Percentiles rank a stretch among this genome's conserved stretches.
Conservation (phyloP, 495 filamentous ascomycete genomes). For the Annulohypoxylon maeteangense region DNA sequence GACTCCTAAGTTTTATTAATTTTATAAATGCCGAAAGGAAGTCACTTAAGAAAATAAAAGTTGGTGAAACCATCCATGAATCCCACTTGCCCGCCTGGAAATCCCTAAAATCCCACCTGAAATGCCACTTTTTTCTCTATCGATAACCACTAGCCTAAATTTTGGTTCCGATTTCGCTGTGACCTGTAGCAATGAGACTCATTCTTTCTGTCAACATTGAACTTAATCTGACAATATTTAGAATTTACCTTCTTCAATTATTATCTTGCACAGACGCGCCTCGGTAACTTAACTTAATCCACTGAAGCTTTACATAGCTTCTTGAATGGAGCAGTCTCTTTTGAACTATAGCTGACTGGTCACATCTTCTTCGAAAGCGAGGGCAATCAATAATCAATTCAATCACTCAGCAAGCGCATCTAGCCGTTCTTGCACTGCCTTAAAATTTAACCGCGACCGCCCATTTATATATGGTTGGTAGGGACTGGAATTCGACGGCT, state of each 20-base stretch:
- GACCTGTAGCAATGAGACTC: not conserved
- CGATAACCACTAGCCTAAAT: slow-evolving; percentile 4
- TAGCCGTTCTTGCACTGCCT: not conserved
- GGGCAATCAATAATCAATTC: not conserved
- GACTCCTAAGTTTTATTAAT: not conserved
- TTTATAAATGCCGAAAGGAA: not conserved
- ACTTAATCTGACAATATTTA: not conserved
- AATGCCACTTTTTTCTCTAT: slow-evolving; percentile 6
- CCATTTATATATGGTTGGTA: not conserved
- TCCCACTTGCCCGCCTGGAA: not conserved
- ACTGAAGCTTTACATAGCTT: too few relatives aligned
- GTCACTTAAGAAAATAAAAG: not conserved
- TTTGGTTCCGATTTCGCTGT: not conserved
- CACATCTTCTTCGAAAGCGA: not conserved
- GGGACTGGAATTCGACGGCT: not conserved
- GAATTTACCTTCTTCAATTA: too few relatives aligned
- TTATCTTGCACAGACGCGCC: too few relatives aligned
- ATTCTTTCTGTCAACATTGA: not conserved
- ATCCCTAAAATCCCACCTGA: slow-evolving; percentile 8
- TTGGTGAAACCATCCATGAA: not conserved
- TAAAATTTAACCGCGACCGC: not conserved
- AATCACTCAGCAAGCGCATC: not conserved
- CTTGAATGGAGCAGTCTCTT: too few relatives aligned
- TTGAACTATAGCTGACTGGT: not conserved
- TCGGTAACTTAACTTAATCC: too few relatives aligned